Evolutionary conservation across 805 yeast species (phyloP).

Genomic region (Tanozyma kutaoensis): DNA sequence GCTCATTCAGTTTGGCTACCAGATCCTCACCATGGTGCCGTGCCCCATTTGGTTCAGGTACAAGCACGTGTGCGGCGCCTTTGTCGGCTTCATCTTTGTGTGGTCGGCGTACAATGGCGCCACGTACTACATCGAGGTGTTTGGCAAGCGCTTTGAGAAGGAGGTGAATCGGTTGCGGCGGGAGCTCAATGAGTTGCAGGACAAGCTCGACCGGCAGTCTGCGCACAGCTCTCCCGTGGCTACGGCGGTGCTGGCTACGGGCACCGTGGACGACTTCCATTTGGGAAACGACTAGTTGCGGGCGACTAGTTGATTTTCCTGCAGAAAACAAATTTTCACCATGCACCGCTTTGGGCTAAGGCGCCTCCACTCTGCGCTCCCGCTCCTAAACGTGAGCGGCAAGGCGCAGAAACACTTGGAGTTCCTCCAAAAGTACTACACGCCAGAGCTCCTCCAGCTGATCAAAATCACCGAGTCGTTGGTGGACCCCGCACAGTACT

Average conservation of each 20-base stretch:
- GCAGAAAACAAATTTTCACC: too few relatives aligned
- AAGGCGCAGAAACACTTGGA: conserved; percentile 32
- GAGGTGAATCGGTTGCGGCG: conserved; percentile 61
- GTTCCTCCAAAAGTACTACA: conserved; percentile 60
- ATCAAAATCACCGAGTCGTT: conserved; percentile 70
- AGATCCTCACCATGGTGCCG: conserved; percentile 71
- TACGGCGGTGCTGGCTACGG: too few relatives aligned
- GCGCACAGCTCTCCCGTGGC: too few relatives aligned
- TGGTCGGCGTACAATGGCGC: conserved; percentile 90
- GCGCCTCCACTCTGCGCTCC: too few relatives aligned
- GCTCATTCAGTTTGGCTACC: conserved; percentile 76
- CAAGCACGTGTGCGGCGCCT: conserved; percentile 51
- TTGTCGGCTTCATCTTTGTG: conserved; percentile 60
- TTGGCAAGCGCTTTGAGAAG: conserved; percentile 80
- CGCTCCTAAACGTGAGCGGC: too few relatives aligned
- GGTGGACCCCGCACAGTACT: conserved; percentile 52
- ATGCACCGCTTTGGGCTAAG: too few relatives aligned
- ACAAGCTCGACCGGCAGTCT: conserved; percentile 4
- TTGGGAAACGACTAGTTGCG: too few relatives aligned
- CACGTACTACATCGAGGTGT: conserved; percentile 82
- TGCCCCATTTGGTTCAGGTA: conserved; percentile 82
- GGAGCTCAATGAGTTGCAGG: conserved; percentile 58
- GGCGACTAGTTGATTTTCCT: too few relatives aligned
- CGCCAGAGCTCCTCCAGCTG: conserved; percentile 69
- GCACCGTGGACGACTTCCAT: too few relatives aligned